Percentiles rank a stretch among this genome's conserved stretches.
phyloP scores from a whole-genome alignment of 1,139 yeast genomes.

The Geotrichum europaeum region DNA sequence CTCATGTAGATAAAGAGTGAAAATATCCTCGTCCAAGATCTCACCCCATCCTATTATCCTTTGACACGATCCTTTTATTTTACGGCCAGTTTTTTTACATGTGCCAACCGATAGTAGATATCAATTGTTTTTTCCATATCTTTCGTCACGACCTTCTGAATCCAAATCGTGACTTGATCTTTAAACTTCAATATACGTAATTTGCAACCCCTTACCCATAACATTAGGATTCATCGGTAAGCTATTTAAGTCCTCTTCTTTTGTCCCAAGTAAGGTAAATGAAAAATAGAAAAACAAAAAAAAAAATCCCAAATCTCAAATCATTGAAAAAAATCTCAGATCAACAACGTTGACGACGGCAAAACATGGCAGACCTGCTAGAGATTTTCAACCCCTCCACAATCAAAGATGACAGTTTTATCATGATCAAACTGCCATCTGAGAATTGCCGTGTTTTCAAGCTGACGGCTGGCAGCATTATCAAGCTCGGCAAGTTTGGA shows the following conservation, averaged over 20 bases:
- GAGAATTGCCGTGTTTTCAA: conserved; percentile 68
- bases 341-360: background rate
- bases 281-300: background rate
- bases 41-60: too few relatives aligned
- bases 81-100: too few relatives aligned
- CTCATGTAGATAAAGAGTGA: background rate
- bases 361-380: background rate
- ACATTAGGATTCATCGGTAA: background rate
- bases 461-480: conserved; percentile 50
- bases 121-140: too few relatives aligned
- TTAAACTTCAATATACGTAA: background rate
- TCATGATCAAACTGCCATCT: conserved; percentile 72
- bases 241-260: background rate
- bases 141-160: background rate
- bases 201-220: background rate
- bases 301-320: background rate
- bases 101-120: background rate
- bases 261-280: background rate
- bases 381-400: conserved; percentile 10
- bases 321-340: background rate
- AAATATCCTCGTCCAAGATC: background rate
- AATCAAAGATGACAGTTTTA: conserved; percentile 35
- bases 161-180: too few relatives aligned
- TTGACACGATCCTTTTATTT: too few relatives aligned
- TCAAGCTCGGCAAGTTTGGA: conserved; percentile 91